Percentiles rank a stretch among this genome's conserved stretches.
Conservation (phyloP, 83 land plant genomes). For the Picea abies region DNA sequence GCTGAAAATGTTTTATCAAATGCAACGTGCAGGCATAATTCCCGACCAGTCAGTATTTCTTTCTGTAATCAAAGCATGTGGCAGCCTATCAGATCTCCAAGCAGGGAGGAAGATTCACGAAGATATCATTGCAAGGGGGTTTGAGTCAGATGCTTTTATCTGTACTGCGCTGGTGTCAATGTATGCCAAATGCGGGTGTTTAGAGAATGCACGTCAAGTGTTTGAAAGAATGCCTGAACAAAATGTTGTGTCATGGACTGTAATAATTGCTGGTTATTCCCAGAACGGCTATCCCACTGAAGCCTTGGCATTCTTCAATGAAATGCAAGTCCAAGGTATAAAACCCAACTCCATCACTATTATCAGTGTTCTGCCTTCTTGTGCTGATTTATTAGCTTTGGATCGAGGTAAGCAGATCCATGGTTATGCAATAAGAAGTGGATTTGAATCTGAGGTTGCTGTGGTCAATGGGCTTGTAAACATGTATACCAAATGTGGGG, state of each 20-base stretch:
- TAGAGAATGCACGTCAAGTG: slow-evolving; percentile 28
- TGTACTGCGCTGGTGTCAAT: slow-evolving; percentile 50
- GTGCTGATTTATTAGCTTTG: too few relatives aligned
- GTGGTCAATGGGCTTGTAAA: too few relatives aligned
- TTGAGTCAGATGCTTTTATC: slow-evolving; percentile 43
- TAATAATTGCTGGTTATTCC: slow-evolving; percentile 54
- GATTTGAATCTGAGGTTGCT: too few relatives aligned
- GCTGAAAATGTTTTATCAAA: slow-evolving; percentile 32
- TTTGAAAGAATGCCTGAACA: slow-evolving; percentile 31
- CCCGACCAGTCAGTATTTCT: slow-evolving; percentile 50
- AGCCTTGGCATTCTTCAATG: slow-evolving; percentile 46
- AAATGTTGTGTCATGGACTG: slow-evolving; percentile 58
- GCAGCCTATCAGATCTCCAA: slow-evolving; percentile 20
- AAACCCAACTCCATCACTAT: too few relatives aligned
- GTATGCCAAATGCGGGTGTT: slow-evolving; percentile 52
- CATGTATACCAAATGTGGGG: too few relatives aligned
- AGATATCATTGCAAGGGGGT: slow-evolving; percentile 34
- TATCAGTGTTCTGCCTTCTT: too few relatives aligned
- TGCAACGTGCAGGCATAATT: slow-evolving; percentile 33
- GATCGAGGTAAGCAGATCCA: too few relatives aligned
- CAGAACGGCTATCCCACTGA: slow-evolving; percentile 32
- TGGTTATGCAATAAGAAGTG: too few relatives aligned
- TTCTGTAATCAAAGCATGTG: slow-evolving; percentile 49
- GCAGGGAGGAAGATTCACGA: slow-evolving; percentile 49
- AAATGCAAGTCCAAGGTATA: slow-evolving; percentile 30